Base-by-base conservation (phyloP, 768 basidiomycete species). In the Naematelia encephala region DNA sequence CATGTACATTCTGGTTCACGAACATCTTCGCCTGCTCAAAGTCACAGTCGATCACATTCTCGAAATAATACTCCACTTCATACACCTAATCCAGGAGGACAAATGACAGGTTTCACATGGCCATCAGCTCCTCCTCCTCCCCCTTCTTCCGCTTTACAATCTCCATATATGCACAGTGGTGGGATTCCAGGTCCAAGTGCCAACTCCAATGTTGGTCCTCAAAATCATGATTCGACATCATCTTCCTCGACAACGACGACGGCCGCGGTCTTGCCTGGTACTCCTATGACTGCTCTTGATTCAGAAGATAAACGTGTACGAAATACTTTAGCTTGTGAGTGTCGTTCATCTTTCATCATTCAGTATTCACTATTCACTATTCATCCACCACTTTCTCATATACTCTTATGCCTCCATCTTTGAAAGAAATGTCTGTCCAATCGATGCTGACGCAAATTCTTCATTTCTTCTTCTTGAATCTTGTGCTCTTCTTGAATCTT, bases 281-380 rank as follows among this genome's bases (percentile, higher is more conserved):
- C 60, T 2, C 39, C 46, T 2, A 22, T 16, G 19, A 57, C 57
- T 8, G 48, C n/a, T 21, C 25, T 39, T 10, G 65, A 67, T 34
- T 11, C 48, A 21, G 65, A 67, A 27, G 61, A 67, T 30, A 67
- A 67, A 43, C 51, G 65, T 26, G 47, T 51, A 14, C 54, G 65
- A 2, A 67, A 67, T 55, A 67, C 65, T 16, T 29, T 56, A 25
- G 65, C 65, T 11, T 67, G 65, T 67, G 47, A 57, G 65, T 52
- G 14, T 11, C 29, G 26, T 22, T 44, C 52, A 10, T 19, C 13
- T 13, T 16, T 54, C 52, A n/a, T n/a, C 48, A 39, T 34, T 16
- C 46, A 50, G 19, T 14, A 42, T 13, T 22, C 21, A 2, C 44
- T 5, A 30, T 28, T 10, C 29, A 5, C 21, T 26, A 48, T 16